phyloP scores from a whole-genome alignment of 1,284 basidiomycete genomes.

The Tilletia walkeri region DNA sequence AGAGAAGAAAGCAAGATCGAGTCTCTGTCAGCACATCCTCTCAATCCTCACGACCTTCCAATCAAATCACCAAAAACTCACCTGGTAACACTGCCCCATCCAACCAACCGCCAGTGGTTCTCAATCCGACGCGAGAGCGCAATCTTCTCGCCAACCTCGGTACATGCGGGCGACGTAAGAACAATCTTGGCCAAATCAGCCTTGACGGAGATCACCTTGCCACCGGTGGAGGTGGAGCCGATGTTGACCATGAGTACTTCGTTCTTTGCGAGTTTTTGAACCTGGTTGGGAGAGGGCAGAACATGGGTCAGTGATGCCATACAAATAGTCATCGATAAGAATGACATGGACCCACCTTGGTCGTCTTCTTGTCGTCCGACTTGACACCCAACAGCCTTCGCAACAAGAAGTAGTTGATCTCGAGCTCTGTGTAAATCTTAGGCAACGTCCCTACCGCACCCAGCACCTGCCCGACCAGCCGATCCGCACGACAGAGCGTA shows the following conservation, averaged over 20 bases:
- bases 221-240: constrained; percentile 54
- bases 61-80: constrained; percentile 7
- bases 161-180: constrained; percentile 53
- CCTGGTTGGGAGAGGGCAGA: no score
- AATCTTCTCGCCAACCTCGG: constrained; percentile 55
- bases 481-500: constrained; percentile 92
- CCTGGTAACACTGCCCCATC: constrained; percentile 54
- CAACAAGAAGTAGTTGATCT: constrained; percentile 66
- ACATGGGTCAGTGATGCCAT: no score
- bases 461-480: constrained; percentile 92
- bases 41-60: not conserved
- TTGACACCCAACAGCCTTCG: constrained; percentile 95
- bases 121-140: constrained; percentile 60
- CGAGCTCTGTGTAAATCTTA: constrained; percentile 84
- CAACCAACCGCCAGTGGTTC: constrained; percentile 83
- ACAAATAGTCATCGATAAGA: no score
- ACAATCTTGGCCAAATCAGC: constrained; percentile 55
- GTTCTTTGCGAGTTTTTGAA: constrained; percentile 81
- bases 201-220: constrained; percentile 50
- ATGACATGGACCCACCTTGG: constrained; percentile 62
- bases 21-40: not conserved
- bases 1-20: not conserved
- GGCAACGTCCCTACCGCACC: constrained; percentile 90
- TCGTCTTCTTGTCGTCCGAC: constrained; percentile 97
- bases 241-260: constrained; percentile 71